These are phyloP conservation scores for Prototheca wickerhamii DNA, from an alignment of 163 green algal species.

Conservation along the genomic window DNA sequence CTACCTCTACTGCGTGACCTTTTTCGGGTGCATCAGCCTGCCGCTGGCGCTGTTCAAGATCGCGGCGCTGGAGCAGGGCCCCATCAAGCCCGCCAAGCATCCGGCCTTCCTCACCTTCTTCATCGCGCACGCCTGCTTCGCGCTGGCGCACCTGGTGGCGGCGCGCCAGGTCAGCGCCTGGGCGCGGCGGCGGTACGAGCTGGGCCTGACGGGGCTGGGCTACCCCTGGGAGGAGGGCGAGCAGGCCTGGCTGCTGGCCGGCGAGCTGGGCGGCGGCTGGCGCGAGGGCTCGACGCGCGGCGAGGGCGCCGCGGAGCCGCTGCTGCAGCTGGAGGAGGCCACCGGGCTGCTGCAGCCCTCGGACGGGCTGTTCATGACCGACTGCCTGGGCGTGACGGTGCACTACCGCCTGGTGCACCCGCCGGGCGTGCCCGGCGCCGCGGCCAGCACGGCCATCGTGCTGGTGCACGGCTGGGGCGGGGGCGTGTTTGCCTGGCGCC, in stretches of 20 bases:
- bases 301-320: neutral
- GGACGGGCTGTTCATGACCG: slow-evolving; percentile 7
- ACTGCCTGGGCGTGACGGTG: slow-evolving; percentile 4
- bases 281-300: neutral
- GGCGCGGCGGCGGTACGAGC: slow-evolving; percentile 39
- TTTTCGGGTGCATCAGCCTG: slow-evolving; percentile 27
- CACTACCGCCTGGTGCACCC: slow-evolving; percentile 5
- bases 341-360: neutral
- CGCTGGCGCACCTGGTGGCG: slow-evolving; percentile 23
- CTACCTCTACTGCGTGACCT: slow-evolving; percentile 38
- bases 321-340: neutral
- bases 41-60: slow-evolving; percentile 51
- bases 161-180: slow-evolving; percentile 35
- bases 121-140: slow-evolving; percentile 34
- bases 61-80: slow-evolving; percentile 30
- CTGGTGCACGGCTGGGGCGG: slow-evolving; percentile 65
- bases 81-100: slow-evolving; percentile 6
- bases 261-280: slow-evolving; percentile 26
- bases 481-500: slow-evolving; percentile 64
- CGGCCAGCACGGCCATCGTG: slow-evolving; percentile 26
- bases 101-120: slow-evolving; percentile 28
- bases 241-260: slow-evolving; percentile 34
- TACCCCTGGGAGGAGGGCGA: slow-evolving; percentile 46
- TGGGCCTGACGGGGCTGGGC: slow-evolving; percentile 47
- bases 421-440: no score